These are phyloP conservation scores for Phyllosticta citriasiana DNA, from an alignment of 2,329 filamentous ascomycete genomes.

Conservation along the genomic window DNA sequence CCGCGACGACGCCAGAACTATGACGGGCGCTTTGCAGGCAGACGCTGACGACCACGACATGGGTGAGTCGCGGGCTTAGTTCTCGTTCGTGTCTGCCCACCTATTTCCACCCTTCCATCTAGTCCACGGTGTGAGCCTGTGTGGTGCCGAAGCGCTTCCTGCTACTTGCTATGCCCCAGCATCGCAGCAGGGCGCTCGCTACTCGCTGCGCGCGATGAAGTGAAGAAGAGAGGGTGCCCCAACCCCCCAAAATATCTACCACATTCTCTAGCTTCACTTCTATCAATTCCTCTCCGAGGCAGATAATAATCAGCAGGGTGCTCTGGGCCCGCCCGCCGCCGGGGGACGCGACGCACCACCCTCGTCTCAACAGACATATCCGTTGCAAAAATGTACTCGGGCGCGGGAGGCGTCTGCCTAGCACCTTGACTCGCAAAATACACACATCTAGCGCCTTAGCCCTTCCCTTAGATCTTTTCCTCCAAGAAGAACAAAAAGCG, in stretches of 20 bases:
- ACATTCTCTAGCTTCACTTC: background rate
- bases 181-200: too few relatives aligned
- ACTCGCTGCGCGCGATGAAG: background rate
- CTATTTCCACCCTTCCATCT: background rate
- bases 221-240: background rate
- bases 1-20: slow-evolving; percentile 2
- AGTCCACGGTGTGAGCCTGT: background rate
- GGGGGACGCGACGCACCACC: background rate
- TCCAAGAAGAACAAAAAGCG: background rate
- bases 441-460: background rate
- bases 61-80: slow-evolving; percentile 9
- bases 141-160: background rate
- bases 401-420: background rate
- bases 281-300: background rate
- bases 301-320: slow-evolving; percentile 8
- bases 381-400: background rate
- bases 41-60: slow-evolving; percentile 5
- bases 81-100: too few relatives aligned
- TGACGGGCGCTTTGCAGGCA: slow-evolving; percentile 9
- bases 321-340: background rate
- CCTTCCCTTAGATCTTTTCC: background rate
- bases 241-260: background rate
- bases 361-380: slow-evolving; percentile 1
- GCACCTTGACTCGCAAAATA: background rate
- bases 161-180: too few relatives aligned